Base-by-base conservation (phyloP, 2,329 filamentous ascomycete species). In the Boeremia lycopersici region DNA sequence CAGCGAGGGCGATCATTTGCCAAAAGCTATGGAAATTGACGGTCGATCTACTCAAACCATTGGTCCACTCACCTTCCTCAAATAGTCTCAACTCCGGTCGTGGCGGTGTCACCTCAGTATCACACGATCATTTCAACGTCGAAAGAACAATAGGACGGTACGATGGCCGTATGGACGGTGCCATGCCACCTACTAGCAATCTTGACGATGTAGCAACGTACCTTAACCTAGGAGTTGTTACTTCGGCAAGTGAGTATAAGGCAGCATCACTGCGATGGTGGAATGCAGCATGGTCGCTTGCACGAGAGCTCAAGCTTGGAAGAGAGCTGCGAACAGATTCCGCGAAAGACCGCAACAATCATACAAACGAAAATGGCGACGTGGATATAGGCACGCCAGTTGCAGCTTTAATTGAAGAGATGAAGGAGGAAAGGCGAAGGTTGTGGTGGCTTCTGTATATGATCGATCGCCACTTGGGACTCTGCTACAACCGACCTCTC, bases 391-490 rank as follows among this genome's bases (percentile, higher is more conserved):
- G 67, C 38, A 67, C 69, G 19, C 70, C 77, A 6, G 55, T 68
- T n/a, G 65, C 67, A 48, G 71, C 72, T 5, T 57, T 76, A 6
- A 59, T 73, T 9, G 75, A 75, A 51, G 81, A 83, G 58, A 75
- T 77, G 73, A 86, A 90, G 48, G 93, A 97, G 74, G 93, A 97
- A 71, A 83, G 93, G 46, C 86, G 93, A 42, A 85, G 93, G 39
- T 89, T 95, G 59, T 97, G 93, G 93, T 97, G 93, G 93, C 82
- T 96, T 8, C 82, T 95, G 35, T 97, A 96, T 77, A 91, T 90
- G 59, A 89, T 95, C 40, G 93, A 86, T 48, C 59, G 93, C 36
- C 93, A 96, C 76, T 78, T 96, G 30, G 90, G 91, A 0, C 81
- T 97, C 4, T 96, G 92, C 79, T 96, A 96, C 74, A 96, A 96